Evolutionary conservation across 1,284 basidiomycete genomes (phyloP), one percentile per base, ranked within the genome.

Genomic region (Meripilus lineatus): DNA sequence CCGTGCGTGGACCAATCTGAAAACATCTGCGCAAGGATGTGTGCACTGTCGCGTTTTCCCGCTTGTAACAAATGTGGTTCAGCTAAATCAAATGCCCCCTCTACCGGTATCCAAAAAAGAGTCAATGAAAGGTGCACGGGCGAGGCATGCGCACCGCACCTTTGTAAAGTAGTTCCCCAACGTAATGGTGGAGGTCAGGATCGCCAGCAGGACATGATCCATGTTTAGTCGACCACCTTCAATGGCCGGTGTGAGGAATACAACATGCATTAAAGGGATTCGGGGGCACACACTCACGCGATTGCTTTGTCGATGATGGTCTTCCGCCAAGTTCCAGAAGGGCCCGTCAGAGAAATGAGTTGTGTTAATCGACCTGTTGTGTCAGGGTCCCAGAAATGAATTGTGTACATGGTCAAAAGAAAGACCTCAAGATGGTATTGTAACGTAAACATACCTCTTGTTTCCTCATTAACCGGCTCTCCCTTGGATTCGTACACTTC

Each of bases 151-250:
- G 30, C 8, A 14, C 51, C 69, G 28, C 48, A 88, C 92, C 93
- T 75, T 92, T 93, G 68, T 83, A 89, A 21, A 93, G 71, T 28
- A 94, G 67, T 60, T 93, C 85, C 5, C 92, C 93, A 42, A 93
- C 66, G 62, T 95, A 95, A 53, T 90, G 83, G 42, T 91, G 89
- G 38, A 97, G 68, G 44, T 78, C 78, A 25, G 84, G 81, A 69
- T 97, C 93, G 24, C 93, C 93, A 26, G 82, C 79, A 13, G 91
- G 87, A 62, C 76, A 84, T n/a, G 72, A 61, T 3, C 88, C 83
- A 50, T 76, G 72, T 57, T 84, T 88, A 8, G 81, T 73, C 37
- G 89, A 84, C 92, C 93, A 96, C 35, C 89, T 92, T 50, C 3
- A 21, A 20, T 30, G 10, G n/a, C 14, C 32, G 22, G 38, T 30